Evolutionary conservation across 495 filamentous ascomycete genomes (phyloP).

Genomic region (Penicillium tannophilum): DNA sequence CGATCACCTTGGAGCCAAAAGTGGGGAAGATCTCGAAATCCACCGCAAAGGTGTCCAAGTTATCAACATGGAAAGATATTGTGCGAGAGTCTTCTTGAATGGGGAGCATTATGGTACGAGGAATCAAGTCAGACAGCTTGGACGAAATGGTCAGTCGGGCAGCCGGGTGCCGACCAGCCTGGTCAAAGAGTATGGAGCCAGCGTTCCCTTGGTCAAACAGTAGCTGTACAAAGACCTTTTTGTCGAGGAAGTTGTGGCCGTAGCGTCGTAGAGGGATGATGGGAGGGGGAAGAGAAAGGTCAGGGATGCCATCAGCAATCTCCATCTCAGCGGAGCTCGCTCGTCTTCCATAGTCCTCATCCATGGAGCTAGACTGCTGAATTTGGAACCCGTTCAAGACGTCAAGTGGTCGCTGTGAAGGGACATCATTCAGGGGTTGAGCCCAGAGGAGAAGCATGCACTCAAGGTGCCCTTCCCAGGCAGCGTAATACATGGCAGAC

Average conservation of each 20-base stretch:
- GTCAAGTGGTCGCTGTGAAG: slow-evolving; percentile 36
- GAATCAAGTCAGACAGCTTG: slow-evolving; percentile 92
- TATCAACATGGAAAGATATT: slow-evolving; percentile 95
- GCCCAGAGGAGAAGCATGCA: slow-evolving; percentile 87
- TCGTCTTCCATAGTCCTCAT: slow-evolving; percentile 44
- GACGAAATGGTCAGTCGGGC: slow-evolving; percentile 95
- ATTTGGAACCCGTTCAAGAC: slow-evolving; percentile 38
- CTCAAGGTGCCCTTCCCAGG: slow-evolving; percentile 95
- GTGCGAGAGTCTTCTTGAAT: slow-evolving; percentile 93
- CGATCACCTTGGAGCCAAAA: slow-evolving; percentile 95
- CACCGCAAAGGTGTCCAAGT: slow-evolving; percentile 85
- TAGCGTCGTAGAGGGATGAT: slow-evolving; percentile 94
- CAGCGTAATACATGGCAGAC: slow-evolving; percentile 96
- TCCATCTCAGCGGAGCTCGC: slow-evolving; percentile 65
- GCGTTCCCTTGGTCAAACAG: slow-evolving; percentile 72
- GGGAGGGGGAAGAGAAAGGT: slow-evolving; percentile 89
- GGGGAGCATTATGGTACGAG: slow-evolving; percentile 89
- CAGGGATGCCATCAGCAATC: slow-evolving; percentile 84
- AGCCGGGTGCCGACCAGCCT: slow-evolving; percentile 92
- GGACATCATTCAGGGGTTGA: slow-evolving; percentile 29
- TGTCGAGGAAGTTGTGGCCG: slow-evolving; percentile 97
- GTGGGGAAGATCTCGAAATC: slow-evolving; percentile 98
- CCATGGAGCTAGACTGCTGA: slow-evolving; percentile 36
- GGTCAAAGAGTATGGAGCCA: slow-evolving; percentile 85
- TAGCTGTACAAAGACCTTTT: slow-evolving; percentile 91